Base-by-base conservation (phyloP, 768 basidiomycete species). In the Tephrocybe sp. region DNA sequence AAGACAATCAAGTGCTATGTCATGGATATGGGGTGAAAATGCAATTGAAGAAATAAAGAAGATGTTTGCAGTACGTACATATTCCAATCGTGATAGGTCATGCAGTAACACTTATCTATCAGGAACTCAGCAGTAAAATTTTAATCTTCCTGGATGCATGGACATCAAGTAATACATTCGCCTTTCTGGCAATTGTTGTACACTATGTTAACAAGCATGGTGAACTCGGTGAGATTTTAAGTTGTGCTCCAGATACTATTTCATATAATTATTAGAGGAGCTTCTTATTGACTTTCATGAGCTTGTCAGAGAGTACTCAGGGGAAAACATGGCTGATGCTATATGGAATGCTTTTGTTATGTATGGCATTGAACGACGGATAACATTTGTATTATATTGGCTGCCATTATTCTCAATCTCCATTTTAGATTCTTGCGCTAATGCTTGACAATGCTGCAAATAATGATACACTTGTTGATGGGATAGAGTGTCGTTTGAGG, bases 231-330 rank as follows among this genome's bases (percentile, higher is more conserved):
- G 46, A n/a, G 52, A 48, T 34, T 20, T 31, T 20, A 30, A 13
- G 36, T 8, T 9, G 3, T n/a, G 16, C 34, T 33, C 13, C 16
- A 31, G 11, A 23, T 16, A 26, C 10, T 14, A 36, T 38, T 39
- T 11, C 45, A 46, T 26, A 46, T 22, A 33, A 4, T 31, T 23
- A 14, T 17, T 44, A 72, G 69, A 71, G 48, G 71, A 73, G 43
- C 32, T 64, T 0, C 49, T 73, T 0, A 71, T 73, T 44, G 70
- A 72, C 50, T 72, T 73, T 39, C 38, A 59, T 3, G 65, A 73
- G 55, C 52, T 73, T 12, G 34, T 65, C 2, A 64, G 69, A 3
- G 62, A 66, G 41, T 69, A 72, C 48, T 62, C 64, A 0, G 65
- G 71, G 2, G 63, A 66, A 43, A 72, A 69, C 45, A 66, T 72